Evolutionary conservation across 371 early-diverging fungal species (phyloP).

Genomic region (Massospora cicadina): DNA sequence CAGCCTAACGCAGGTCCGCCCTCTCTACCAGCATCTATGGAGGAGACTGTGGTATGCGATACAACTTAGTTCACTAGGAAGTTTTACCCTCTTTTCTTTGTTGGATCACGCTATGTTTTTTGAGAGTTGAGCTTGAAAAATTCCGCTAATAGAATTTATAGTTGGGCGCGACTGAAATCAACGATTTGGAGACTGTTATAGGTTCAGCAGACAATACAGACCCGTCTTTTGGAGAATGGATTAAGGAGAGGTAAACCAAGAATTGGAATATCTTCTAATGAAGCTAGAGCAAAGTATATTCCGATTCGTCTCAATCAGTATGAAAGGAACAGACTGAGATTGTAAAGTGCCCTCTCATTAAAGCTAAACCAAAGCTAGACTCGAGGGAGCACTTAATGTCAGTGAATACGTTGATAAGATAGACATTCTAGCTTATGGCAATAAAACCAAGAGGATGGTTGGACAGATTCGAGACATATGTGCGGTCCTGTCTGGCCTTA

Average conservation of each 20-base stretch:
- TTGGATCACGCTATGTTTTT: slow-evolving; percentile 9
- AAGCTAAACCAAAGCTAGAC: slow-evolving; percentile 14
- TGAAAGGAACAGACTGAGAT: slow-evolving; percentile 74
- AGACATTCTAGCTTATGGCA: slow-evolving; percentile 65
- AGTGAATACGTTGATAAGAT: slow-evolving; percentile 74
- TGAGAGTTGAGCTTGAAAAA: slow-evolving; percentile 16
- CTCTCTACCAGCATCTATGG: slow-evolving; percentile 10
- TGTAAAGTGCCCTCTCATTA: slow-evolving; percentile 22
- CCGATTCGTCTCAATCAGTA: slow-evolving; percentile 71
- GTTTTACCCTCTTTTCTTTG: background rate
- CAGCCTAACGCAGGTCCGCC: background rate
- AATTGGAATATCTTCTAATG: background rate
- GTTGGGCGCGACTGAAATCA: no score
- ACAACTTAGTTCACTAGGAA: background rate
- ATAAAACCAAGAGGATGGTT: slow-evolving; percentile 77
- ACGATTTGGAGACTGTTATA: slow-evolving; percentile 14
- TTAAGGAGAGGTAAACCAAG: slow-evolving; percentile 39
- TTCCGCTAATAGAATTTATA: no score
- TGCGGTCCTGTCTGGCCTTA: slow-evolving; percentile 77
- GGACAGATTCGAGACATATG: slow-evolving; percentile 89
- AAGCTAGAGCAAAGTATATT: slow-evolving; percentile 57
- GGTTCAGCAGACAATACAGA: slow-evolving; percentile 18
- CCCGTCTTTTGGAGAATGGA: slow-evolving; percentile 43
- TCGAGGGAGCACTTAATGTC: slow-evolving; percentile 86
- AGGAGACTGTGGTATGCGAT: background rate